Percentiles rank a stretch among this genome's conserved stretches.
phyloP scores from a whole-genome alignment of 2,329 filamentous ascomycete species.

The Colletotrichum destructivum region DNA sequence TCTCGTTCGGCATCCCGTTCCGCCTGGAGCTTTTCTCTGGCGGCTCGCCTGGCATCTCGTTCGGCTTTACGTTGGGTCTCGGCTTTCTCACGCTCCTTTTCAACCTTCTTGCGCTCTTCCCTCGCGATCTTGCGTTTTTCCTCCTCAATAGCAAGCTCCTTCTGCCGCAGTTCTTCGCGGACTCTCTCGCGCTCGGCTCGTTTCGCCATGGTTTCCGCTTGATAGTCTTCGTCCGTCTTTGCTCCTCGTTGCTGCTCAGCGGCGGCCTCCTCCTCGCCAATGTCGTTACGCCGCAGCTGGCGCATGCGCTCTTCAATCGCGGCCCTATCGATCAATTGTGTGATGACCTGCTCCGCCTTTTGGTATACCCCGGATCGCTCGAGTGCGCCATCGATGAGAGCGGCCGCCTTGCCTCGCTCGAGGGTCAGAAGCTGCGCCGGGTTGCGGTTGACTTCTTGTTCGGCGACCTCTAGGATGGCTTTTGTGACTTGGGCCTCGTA shows the following conservation, averaged over 20 bases:
- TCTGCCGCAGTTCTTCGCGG: conserved; percentile 71
- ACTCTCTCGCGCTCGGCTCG: conserved; percentile 73
- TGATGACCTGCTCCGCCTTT: conserved; percentile 75
- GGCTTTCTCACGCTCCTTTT: conserved; percentile 64
- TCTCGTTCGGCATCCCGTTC: conserved; percentile 69
- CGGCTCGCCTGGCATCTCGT: conserved; percentile 63
- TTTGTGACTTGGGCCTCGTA: conserved; percentile 78
- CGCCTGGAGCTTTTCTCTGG: conserved; percentile 56
- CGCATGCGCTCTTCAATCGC: conserved; percentile 80
- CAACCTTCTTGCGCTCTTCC: conserved; percentile 68
- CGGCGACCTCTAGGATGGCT: conserved; percentile 78
- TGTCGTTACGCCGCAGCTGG: conserved; percentile 75
- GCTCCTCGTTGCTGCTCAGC: conserved; percentile 76
- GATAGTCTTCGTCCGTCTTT: conserved; percentile 83
- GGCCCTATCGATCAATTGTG: conserved; percentile 76
- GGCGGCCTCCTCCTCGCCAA: conserved; percentile 78
- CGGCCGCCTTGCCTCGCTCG: conserved; percentile 80
- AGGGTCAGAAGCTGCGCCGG: conserved; percentile 79
- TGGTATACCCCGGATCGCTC: conserved; percentile 84
- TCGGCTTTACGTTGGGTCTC: conserved; percentile 66
- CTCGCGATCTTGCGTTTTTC: conserved; percentile 72
- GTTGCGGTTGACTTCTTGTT: conserved; percentile 82
- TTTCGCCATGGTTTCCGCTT: conserved; percentile 74
- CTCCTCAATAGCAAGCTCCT: conserved; percentile 73
- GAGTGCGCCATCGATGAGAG: conserved; percentile 83